Evolutionary conservation across 2,329 filamentous ascomycete species (phyloP).

Genomic region (Scolecobasidium constrictum): DNA sequence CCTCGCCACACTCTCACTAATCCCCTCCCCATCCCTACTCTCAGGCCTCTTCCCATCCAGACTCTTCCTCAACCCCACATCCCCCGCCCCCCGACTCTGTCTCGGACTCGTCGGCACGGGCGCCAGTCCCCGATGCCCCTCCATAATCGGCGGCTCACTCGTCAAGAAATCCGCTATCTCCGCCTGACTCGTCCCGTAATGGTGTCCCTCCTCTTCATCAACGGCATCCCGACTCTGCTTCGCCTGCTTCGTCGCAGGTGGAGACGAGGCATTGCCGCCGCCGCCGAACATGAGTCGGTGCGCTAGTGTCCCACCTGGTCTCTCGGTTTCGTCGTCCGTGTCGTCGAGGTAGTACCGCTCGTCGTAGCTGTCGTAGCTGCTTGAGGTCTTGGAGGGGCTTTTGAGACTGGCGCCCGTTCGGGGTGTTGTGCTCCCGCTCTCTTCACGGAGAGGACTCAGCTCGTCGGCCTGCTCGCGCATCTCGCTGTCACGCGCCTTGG

Average conservation of each 20-base stretch:
- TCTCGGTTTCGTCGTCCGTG: constrained; percentile 6
- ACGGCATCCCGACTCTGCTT: not conserved
- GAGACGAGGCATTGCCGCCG: not conserved
- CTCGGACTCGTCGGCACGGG: constrained; percentile 12
- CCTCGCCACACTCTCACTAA: constrained; percentile 3
- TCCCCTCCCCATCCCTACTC: not conserved
- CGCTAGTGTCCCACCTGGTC: no score
- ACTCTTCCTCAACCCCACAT: constrained; percentile 15
- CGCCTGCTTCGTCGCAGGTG: not conserved
- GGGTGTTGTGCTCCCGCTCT: not conserved
- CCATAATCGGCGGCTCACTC: constrained; percentile 17
- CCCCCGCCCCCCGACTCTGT: constrained; percentile 13
- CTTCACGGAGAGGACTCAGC: constrained; percentile 19
- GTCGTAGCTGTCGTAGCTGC: not conserved
- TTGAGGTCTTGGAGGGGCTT: not conserved
- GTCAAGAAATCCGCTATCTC: constrained; percentile 28
- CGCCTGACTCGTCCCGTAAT: constrained; percentile 24
- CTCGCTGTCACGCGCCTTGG: constrained; percentile 23
- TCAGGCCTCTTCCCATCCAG: not conserved
- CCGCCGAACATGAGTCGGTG: constrained; percentile 4
- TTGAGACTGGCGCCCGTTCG: not conserved
- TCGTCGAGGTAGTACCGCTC: not conserved
- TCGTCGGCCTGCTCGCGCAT: constrained; percentile 34
- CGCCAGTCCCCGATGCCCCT: constrained; percentile 28
- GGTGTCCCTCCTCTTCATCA: no score